Percentiles rank a stretch among this genome's conserved stretches.
Conservation (phyloP, 2,329 filamentous ascomycete genomes). For the Fusarium redolens region DNA sequence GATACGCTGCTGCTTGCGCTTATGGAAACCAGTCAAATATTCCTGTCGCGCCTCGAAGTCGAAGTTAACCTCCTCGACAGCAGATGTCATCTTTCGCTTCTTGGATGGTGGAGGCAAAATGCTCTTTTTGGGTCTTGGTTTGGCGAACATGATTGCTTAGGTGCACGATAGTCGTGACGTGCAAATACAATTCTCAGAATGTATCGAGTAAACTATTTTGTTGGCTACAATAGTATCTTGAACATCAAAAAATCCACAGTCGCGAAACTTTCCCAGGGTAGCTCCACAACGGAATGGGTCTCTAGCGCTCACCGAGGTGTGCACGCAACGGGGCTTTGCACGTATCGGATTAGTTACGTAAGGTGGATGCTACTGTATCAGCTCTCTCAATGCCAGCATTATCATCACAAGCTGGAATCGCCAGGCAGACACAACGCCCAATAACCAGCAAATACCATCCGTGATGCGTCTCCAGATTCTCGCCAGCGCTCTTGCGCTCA, state of each 20-base stretch:
- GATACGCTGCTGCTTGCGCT: constrained; percentile 87
- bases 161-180: neutral
- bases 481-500: constrained; percentile 64
- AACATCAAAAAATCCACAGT: constrained; percentile 33
- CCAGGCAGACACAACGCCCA: constrained; percentile 43
- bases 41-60: constrained; percentile 83
- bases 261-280: constrained; percentile 39
- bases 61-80: constrained; percentile 85
- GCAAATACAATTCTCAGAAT: neutral
- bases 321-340: constrained; percentile 38
- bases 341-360: constrained; percentile 45
- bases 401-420: constrained; percentile 42
- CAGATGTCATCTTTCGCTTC: constrained; percentile 70
- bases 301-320: constrained; percentile 41
- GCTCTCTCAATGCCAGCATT: constrained; percentile 32
- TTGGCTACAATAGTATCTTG: constrained; percentile 6
- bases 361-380: constrained; percentile 39
- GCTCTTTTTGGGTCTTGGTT: constrained; percentile 68
- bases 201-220: constrained; percentile 11
- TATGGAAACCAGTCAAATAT: constrained; percentile 95
- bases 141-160: constrained; percentile 60
- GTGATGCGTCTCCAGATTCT: constrained; percentile 67
- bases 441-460: constrained; percentile 43
- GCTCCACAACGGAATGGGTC: constrained; percentile 1
- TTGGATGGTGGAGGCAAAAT: constrained; percentile 70